Evolutionary conservation across 306 rosid genomes (phyloP).

Genomic region (Vigna reflexopilosa): DNA sequence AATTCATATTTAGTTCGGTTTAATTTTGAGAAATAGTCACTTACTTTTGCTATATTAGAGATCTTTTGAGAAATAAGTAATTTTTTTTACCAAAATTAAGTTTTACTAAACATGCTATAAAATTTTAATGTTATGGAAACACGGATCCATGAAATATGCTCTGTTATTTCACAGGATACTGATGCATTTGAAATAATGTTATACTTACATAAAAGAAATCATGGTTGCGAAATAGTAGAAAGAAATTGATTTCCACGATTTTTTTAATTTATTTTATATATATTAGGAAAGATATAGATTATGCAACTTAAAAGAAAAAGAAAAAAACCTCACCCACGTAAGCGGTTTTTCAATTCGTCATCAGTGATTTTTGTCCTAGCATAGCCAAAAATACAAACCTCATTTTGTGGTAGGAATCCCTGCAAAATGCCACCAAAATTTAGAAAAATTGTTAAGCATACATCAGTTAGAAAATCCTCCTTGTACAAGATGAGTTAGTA

Average conservation of each 20-base stretch:
- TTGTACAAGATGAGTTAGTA: slow-evolving; percentile 17
- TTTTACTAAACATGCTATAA: neutral
- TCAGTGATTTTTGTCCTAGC: slow-evolving; percentile 88
- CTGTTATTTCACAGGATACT: slow-evolving; percentile 10
- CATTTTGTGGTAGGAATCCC: slow-evolving; percentile 80
- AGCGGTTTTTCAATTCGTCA: slow-evolving; percentile 82
- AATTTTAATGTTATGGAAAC: slow-evolving; percentile 30
- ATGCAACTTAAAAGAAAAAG: neutral
- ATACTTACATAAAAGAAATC: slow-evolving; percentile 3
- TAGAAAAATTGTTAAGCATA: slow-evolving; percentile 16
- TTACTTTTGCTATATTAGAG: neutral
- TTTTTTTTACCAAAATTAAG: neutral
- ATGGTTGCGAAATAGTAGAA: slow-evolving; percentile 26
- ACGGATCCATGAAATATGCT: slow-evolving; percentile 28
- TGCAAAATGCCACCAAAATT: slow-evolving; percentile 47
- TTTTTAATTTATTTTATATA: neutral
- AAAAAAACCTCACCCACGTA: slow-evolving; percentile 67
- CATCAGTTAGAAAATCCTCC: slow-evolving; percentile 8
- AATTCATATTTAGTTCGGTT: neutral
- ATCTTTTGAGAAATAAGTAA: neutral
- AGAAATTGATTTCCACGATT: slow-evolving; percentile 10
- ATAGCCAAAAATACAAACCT: slow-evolving; percentile 93
- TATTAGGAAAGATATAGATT: neutral
- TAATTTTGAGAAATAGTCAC: neutral
- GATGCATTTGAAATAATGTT: slow-evolving; percentile 8